Conservation (phyloP, 2,329 filamentous ascomycete genomes). For the Fusarium albosuccineum region DNA sequence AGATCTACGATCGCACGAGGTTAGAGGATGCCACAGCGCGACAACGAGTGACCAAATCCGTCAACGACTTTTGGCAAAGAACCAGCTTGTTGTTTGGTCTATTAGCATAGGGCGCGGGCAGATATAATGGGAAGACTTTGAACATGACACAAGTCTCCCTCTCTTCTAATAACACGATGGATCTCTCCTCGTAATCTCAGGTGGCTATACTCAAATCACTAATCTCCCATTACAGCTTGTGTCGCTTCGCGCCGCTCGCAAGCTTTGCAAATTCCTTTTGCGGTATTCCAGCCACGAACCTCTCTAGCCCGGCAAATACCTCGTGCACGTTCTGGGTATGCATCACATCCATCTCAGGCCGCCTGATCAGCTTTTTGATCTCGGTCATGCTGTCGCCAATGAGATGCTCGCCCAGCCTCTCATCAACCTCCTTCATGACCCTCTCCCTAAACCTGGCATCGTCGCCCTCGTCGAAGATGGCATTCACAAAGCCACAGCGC, state of each 20-base stretch:
- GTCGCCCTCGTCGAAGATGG: constrained; percentile 77
- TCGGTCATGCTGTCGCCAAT: constrained; percentile 81
- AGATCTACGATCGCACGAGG: constrained; percentile 59
- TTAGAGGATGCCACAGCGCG: constrained; percentile 63
- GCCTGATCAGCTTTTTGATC: constrained; percentile 87
- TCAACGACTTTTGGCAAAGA: constrained; percentile 85
- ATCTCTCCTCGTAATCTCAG: neutral
- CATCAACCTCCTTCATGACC: constrained; percentile 84
- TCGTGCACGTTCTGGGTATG: constrained; percentile 85
- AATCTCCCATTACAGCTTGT: constrained; percentile 76
- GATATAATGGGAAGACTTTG: constrained; percentile 2
- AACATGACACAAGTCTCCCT: neutral
- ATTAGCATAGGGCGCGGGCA: constrained; percentile 59
- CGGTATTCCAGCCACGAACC: constrained; percentile 84
- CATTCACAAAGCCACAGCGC: constrained; percentile 85
- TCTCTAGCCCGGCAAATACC: constrained; percentile 85
- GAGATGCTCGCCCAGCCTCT: constrained; percentile 83
- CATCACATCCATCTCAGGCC: constrained; percentile 77
- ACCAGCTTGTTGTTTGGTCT: constrained; percentile 86
- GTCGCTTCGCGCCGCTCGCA: constrained; percentile 89
- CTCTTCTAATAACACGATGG: constrained; percentile 1
- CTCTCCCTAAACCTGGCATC: constrained; percentile 76
- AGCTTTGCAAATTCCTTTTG: constrained; percentile 91
- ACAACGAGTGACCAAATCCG: constrained; percentile 70
- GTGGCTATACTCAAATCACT: no score